A percentile compares a stretch with the other conserved stretches of the same genome.
Evolutionary conservation across 345 rosid genomes (phyloP).

Genomic region (Dipteronia dyeriana): DNA sequence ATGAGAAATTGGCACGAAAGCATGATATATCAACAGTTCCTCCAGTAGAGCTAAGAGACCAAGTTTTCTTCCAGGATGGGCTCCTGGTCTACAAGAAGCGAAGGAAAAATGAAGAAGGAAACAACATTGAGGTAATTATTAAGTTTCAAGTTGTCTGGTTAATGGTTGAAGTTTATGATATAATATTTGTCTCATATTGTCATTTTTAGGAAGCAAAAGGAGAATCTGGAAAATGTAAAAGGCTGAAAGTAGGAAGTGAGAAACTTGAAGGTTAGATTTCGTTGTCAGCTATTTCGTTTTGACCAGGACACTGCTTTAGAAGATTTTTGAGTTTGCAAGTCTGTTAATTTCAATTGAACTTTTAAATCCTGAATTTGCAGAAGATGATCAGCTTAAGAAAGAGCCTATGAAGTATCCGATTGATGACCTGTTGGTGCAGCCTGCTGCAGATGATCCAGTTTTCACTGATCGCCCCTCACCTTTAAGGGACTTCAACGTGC

Average conservation of each 20-base stretch:
- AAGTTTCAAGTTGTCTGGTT: slow-evolving; percentile 6
- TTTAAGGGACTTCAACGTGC: slow-evolving; percentile 73
- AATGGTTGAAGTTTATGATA: neutral
- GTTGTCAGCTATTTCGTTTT: neutral
- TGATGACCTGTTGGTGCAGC: slow-evolving; percentile 80
- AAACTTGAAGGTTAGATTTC: slow-evolving; percentile 30
- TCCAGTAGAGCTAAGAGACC: slow-evolving; percentile 63
- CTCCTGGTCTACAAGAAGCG: slow-evolving; percentile 52
- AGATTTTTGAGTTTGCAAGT: neutral
- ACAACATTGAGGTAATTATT: slow-evolving; percentile 29
- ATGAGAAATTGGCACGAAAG: slow-evolving; percentile 60
- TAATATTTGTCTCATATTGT: slow-evolving; percentile 24
- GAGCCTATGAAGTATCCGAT: slow-evolving; percentile 79
- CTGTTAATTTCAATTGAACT: neutral
- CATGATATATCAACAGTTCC: slow-evolving; percentile 66
- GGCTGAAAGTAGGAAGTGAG: slow-evolving; percentile 56
- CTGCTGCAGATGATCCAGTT: slow-evolving; percentile 65
- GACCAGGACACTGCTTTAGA: neutral
- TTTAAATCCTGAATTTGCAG: slow-evolving; percentile 42
- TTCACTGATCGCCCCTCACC: slow-evolving; percentile 76
- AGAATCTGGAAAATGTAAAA: slow-evolving; percentile 50
- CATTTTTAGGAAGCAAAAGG: slow-evolving; percentile 51
- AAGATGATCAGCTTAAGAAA: slow-evolving; percentile 34
- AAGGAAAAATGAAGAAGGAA: slow-evolving; percentile 48
- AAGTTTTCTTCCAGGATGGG: slow-evolving; percentile 62